Evolutionary conservation across 805 yeast genomes (phyloP).

Genomic region (Danielia oregonensis): DNA sequence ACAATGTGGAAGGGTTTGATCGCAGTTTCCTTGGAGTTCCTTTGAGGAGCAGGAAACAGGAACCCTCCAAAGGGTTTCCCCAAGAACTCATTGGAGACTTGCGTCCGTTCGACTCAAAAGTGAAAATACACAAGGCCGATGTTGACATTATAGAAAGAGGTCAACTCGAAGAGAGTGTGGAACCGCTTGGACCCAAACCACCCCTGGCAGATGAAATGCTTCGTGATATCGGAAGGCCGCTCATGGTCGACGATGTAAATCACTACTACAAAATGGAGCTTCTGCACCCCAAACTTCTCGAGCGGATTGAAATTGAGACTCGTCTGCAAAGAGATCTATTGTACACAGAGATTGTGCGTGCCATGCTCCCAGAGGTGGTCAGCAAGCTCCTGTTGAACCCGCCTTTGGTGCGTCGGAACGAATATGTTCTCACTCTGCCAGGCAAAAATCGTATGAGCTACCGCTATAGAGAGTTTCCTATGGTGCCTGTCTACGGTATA

Average conservation of each 20-base stretch:
- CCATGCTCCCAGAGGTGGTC: conserved; percentile 16
- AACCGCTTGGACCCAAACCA: conserved; percentile 16
- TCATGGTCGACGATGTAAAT: conserved; percentile 25
- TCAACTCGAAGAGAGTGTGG: conserved; percentile 13
- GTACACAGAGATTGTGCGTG: conserved; percentile 23
- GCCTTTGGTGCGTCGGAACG: conserved; percentile 24
- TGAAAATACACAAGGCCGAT: conserved; percentile 34
- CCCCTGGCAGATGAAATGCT: conserved; percentile 10
- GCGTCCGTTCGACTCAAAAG: conserved; percentile 23
- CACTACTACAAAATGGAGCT: conserved; percentile 21
- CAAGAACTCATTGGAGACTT: conserved; percentile 39
- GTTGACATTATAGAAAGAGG: conserved; percentile 29
- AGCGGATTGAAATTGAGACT: conserved; percentile 25
- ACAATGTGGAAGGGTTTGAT: conserved; percentile 42
- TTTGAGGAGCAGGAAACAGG: conserved; percentile 22
- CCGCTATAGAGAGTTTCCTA: conserved; percentile 27
- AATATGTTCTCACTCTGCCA: conserved; percentile 20
- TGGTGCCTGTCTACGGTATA: conserved; percentile 33
- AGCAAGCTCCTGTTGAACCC: conserved; percentile 8
- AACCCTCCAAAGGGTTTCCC: conserved; percentile 21
- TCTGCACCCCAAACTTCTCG: conserved; percentile 15
- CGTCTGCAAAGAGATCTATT: conserved; percentile 22
- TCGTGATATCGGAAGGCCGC: conserved; percentile 18
- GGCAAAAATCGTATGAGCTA: conserved; percentile 19
- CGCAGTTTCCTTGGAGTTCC: conserved; percentile 38